phyloP scores from a whole-genome alignment of 2,329 filamentous ascomycete species.

The Huntiella bhutanensis region DNA sequence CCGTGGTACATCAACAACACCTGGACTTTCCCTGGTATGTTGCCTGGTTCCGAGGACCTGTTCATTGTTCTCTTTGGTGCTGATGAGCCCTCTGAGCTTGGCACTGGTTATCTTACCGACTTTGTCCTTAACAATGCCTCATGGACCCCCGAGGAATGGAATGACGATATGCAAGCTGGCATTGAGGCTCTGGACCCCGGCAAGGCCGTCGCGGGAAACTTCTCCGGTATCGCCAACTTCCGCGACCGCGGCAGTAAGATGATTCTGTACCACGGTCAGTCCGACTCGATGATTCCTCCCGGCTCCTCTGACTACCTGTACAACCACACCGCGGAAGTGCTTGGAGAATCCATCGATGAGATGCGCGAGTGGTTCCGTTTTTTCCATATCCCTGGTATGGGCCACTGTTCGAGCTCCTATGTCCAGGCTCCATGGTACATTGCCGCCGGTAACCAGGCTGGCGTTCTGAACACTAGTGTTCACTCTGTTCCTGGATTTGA shows the following conservation, averaged over 20 bases:
- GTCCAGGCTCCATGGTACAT: conserved; percentile 19
- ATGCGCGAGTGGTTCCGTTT: conserved; percentile 30
- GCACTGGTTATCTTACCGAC: conserved; percentile 19
- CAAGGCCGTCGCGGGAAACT: conserved; percentile 20
- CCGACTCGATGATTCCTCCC: conserved; percentile 21
- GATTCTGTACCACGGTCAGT: conserved; percentile 25
- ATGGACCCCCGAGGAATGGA: conserved; percentile 14
- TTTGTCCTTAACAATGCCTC: conserved; percentile 14
- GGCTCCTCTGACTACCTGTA: conserved; percentile 21
- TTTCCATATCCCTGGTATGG: conserved; percentile 31
- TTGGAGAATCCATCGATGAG: conserved; percentile 14
- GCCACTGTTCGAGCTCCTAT: conserved; percentile 24
- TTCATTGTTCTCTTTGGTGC: conserved; percentile 16
- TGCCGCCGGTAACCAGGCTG: conserved; percentile 21
- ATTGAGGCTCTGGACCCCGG: conserved; percentile 21
- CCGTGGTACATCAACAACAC: conserved; percentile 16
- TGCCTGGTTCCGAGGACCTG: conserved; percentile 25
- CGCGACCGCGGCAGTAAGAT: conserved; percentile 23
- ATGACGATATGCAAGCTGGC: conserved; percentile 18
- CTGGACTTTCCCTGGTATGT: conserved; percentile 22
- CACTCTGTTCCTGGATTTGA: conserved; percentile 19
- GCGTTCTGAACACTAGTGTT: conserved; percentile 21
- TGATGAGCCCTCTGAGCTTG: conserved; percentile 18
- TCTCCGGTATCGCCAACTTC: conserved; percentile 20
- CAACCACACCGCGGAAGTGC: conserved; percentile 23